Evolutionary conservation across 176 grass and related monocot genomes (phyloP).

Genomic region (Phyllostachys edulis): DNA sequence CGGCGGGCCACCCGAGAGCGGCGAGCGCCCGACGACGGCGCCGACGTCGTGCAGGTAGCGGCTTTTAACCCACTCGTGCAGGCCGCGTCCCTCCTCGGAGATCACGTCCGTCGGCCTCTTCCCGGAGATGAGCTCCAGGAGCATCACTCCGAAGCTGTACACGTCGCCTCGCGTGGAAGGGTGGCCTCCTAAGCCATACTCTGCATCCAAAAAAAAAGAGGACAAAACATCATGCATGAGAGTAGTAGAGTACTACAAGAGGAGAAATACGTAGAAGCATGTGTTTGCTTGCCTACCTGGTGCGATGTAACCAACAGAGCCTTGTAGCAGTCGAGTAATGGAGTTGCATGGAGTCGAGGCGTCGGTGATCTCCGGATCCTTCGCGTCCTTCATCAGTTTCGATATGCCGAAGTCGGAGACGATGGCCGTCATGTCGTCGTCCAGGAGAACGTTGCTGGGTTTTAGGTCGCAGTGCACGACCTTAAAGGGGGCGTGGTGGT

Average conservation of each 20-base stretch:
- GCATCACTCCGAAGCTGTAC: conserved; percentile 72
- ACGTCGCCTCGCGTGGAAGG: conserved; percentile 74
- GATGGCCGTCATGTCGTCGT: conserved; percentile 54
- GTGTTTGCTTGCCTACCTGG: conserved; percentile 42
- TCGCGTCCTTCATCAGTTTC: conserved; percentile 26
- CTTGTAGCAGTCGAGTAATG: conserved; percentile 63
- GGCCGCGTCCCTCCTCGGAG: conserved; percentile 53
- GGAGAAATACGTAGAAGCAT: background rate
- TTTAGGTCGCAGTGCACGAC: conserved; percentile 80
- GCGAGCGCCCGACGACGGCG: conserved; percentile 21
- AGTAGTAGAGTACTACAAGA: no score
- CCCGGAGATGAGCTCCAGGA: conserved; percentile 68
- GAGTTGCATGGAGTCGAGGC: conserved; percentile 44
- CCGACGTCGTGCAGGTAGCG: conserved; percentile 36
- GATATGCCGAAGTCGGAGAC: conserved; percentile 78
- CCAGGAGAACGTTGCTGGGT: conserved; percentile 72
- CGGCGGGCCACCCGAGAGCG: background rate
- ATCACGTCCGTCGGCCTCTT: conserved; percentile 64
- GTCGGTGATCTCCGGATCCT: conserved; percentile 14
- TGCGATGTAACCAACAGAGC: conserved; percentile 71
- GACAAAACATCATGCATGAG: no score
- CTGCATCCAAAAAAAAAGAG: background rate
- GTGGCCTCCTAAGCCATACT: conserved; percentile 65
- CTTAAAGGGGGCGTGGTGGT: conserved; percentile 64
- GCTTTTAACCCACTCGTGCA: conserved; percentile 68